Conservation (phyloP, 305 asterid species). For the Fraxinus baroniana region DNA sequence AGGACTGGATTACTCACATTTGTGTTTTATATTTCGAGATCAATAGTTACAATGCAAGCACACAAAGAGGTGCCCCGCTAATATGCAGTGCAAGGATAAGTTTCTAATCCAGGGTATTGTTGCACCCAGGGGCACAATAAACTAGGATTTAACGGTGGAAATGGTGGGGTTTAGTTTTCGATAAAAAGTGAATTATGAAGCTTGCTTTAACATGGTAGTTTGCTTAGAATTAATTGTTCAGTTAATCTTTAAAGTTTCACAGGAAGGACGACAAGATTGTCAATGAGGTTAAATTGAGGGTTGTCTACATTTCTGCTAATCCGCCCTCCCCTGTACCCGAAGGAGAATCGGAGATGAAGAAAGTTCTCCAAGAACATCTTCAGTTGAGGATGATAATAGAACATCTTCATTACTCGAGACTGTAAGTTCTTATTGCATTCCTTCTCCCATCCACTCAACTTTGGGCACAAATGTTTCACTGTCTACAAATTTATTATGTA, state of each 20-base stretch:
- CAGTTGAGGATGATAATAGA: constrained; percentile 56
- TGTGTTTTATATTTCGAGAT: constrained; percentile 17
- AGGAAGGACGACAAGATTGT: constrained; percentile 58
- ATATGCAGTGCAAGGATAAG: constrained; percentile 86
- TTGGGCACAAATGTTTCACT: constrained; percentile 5
- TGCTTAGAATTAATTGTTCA: not conserved
- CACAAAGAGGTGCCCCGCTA: constrained; percentile 71
- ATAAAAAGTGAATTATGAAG: not conserved
- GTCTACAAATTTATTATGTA: constrained; percentile 35
- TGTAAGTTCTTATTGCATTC: constrained; percentile 38
- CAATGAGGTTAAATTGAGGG: constrained; percentile 79
- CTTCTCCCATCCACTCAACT: constrained; percentile 1
- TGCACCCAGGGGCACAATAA: constrained; percentile 58
- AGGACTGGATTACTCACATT: not conserved
- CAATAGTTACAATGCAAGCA: constrained; percentile 79
- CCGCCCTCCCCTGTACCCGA: constrained; percentile 96
- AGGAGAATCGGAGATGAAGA: constrained; percentile 64
- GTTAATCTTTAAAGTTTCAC: constrained; percentile 44
- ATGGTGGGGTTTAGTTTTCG: constrained; percentile 45
- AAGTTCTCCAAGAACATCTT: constrained; percentile 67
- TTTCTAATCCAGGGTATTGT: constrained; percentile 78
- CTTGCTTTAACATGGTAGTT: constrained; percentile 19
- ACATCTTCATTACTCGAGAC: constrained; percentile 47
- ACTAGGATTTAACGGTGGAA: constrained; percentile 60
- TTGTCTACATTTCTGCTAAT: constrained; percentile 73